Conservation (phyloP, 1,139 yeast genomes). For the Debaryomyces singareniensis region DNA sequence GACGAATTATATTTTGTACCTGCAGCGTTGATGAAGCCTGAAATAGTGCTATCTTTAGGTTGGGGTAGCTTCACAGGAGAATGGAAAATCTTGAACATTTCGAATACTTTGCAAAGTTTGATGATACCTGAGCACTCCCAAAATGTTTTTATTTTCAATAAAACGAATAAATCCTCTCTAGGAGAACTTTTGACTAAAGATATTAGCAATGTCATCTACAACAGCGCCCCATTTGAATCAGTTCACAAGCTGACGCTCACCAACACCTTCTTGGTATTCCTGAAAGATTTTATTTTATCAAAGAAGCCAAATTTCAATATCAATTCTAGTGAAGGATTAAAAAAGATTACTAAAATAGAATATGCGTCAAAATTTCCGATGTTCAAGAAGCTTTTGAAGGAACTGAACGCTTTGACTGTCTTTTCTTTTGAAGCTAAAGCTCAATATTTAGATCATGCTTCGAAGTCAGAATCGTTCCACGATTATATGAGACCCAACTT, state of each 20-base stretch:
- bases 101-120: slow-evolving; percentile 8
- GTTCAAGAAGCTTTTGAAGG: slow-evolving; percentile 15
- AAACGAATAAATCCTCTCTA: slow-evolving; percentile 12
- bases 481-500: slow-evolving; percentile 12
- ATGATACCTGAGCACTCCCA: slow-evolving; percentile 22
- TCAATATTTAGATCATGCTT: background rate
- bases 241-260: slow-evolving; percentile 24
- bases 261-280: slow-evolving; percentile 29
- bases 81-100: slow-evolving; percentile 6
- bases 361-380: slow-evolving; percentile 14
- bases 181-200: slow-evolving; percentile 7
- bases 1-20: slow-evolving; percentile 17
- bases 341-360: background rate
- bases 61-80: slow-evolving; percentile 12
- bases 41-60: slow-evolving; percentile 16
- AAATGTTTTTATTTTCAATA: slow-evolving; percentile 30
- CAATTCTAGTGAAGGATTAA: background rate
- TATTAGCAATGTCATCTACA: slow-evolving; percentile 4
- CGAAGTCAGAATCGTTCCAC: slow-evolving; percentile 12
- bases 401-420: slow-evolving; percentile 24
- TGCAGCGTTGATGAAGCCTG: slow-evolving; percentile 13
- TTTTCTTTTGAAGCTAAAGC: slow-evolving; percentile 26
- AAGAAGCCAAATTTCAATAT: slow-evolving; percentile 1
- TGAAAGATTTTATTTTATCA: slow-evolving; percentile 10
- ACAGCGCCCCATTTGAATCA: slow-evolving; percentile 28